Evolutionary conservation across 2,329 filamentous ascomycete genomes (phyloP).

Genomic region (Cladophialophora yegresii): DNA sequence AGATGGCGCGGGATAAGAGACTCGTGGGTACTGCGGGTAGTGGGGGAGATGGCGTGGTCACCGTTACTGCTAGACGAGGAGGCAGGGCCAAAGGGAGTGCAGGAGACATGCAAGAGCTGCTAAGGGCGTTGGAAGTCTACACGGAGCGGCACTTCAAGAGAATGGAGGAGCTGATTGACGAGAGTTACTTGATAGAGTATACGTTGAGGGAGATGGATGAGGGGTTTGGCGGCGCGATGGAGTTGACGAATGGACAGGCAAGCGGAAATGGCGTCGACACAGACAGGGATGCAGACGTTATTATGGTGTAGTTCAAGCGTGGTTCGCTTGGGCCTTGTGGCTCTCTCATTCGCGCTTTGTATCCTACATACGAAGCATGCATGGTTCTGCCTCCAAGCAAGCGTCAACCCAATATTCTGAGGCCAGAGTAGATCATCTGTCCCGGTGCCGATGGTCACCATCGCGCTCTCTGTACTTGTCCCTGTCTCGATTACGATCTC

Average conservation of each 20-base stretch:
- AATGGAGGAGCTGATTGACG: conserved; percentile 85
- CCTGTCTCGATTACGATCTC: conserved; percentile 34
- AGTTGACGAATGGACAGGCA: conserved; percentile 19
- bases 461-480: conserved; percentile 33
- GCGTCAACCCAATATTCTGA: neutral
- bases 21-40: neutral
- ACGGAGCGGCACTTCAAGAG: conserved; percentile 91
- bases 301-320: conserved; percentile 17
- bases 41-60: neutral
- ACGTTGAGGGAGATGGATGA: conserved; percentile 90
- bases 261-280: conserved; percentile 4
- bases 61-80: neutral
- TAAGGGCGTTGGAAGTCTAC: conserved; percentile 85
- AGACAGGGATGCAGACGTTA: conserved; percentile 16
- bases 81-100: neutral
- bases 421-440: conserved; percentile 31
- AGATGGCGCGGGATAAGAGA: conserved; percentile 54
- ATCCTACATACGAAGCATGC: neutral
- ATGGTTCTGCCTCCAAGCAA: neutral
- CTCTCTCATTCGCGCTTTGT: neutral
- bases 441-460: conserved; percentile 30
- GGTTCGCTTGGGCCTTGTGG: neutral
- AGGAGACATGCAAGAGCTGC: conserved; percentile 68
- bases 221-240: conserved; percentile 49
- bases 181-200: conserved; percentile 93